phyloP scores from a whole-genome alignment of 495 filamentous ascomycete species.

The Penicillium ochrochloron region DNA sequence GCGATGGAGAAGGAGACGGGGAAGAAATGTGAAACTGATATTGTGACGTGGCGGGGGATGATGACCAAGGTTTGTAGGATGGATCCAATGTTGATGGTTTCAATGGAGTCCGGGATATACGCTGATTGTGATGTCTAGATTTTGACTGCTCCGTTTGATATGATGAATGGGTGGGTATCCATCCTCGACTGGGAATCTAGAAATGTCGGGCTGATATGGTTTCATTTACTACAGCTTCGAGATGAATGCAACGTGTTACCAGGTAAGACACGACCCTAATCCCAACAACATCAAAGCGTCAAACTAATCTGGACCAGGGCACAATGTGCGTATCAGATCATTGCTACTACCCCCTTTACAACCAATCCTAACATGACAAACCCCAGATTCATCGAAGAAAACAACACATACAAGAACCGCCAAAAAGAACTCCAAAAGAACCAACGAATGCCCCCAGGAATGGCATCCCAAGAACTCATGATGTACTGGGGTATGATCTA shows the following conservation, averaged over 20 bases:
- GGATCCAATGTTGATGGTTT: background rate
- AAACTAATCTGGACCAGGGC: constrained; percentile 53
- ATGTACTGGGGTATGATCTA: constrained; percentile 60
- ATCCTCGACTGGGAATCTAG: background rate
- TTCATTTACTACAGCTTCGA: constrained; percentile 66
- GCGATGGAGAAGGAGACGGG: constrained; percentile 69
- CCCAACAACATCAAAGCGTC: constrained; percentile 14
- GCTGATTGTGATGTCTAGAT: constrained; percentile 57
- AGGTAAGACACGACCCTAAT: constrained; percentile 60
- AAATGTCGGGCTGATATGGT: constrained; percentile 9
- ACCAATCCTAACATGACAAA: constrained; percentile 14
- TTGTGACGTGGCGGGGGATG: constrained; percentile 97
- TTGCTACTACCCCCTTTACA: background rate
- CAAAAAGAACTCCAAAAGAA: constrained; percentile 55
- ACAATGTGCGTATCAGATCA: constrained; percentile 65
- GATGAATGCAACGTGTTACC: constrained; percentile 91
- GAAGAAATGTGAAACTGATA: constrained; percentile 70
- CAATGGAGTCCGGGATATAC: background rate
- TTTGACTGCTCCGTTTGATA: constrained; percentile 80
- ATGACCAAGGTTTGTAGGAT: constrained; percentile 82
- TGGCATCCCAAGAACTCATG: constrained; percentile 67
- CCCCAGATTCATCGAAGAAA: constrained; percentile 89
- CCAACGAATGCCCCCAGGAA: constrained; percentile 57
- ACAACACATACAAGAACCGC: constrained; percentile 68
- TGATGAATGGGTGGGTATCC: constrained; percentile 70